A percentile compares a stretch with the other conserved stretches of the same genome.
Evolutionary conservation across 208 protist genomes (phyloP).

Genomic region (Strigomonas galati): DNA sequence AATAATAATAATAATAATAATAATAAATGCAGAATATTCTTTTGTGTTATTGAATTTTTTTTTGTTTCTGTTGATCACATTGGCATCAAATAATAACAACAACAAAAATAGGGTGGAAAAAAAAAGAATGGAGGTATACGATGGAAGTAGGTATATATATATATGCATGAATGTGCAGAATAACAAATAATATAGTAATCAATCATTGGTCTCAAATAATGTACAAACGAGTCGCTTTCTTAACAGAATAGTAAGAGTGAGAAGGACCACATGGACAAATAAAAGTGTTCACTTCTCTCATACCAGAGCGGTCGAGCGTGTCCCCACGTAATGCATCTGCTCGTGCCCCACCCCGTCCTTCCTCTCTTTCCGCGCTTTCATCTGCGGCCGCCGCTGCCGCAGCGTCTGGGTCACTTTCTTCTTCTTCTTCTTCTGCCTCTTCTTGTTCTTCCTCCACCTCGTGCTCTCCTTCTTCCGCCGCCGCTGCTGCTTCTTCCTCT

Average conservation of each 20-base stretch:
- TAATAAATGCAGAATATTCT: too few species aligned
- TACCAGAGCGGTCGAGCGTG: too few species aligned
- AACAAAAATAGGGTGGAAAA: too few species aligned
- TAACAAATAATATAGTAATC: too few species aligned
- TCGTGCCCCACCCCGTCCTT: background rate
- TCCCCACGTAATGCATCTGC: too few species aligned
- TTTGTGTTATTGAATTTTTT: too few species aligned
- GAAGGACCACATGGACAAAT: background rate
- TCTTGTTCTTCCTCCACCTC: background rate
- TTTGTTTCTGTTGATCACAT: background rate
- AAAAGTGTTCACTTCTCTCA: background rate
- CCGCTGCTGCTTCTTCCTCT: background rate
- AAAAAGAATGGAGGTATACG: too few species aligned
- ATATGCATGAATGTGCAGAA: background rate
- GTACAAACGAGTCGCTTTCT: background rate
- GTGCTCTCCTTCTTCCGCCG: background rate
- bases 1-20: constrained; percentile 5
- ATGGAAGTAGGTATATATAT: background rate
- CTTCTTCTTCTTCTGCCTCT: background rate
- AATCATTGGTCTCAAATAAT: background rate
- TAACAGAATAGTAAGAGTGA: background rate
- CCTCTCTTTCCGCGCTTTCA: background rate
- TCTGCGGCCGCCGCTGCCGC: background rate
- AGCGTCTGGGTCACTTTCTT: background rate
- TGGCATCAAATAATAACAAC: background rate